A percentile compares a stretch with the other conserved stretches of the same genome.
Conservation (phyloP, 176 grass and related monocot species). For the Paspalum vaginatum region DNA sequence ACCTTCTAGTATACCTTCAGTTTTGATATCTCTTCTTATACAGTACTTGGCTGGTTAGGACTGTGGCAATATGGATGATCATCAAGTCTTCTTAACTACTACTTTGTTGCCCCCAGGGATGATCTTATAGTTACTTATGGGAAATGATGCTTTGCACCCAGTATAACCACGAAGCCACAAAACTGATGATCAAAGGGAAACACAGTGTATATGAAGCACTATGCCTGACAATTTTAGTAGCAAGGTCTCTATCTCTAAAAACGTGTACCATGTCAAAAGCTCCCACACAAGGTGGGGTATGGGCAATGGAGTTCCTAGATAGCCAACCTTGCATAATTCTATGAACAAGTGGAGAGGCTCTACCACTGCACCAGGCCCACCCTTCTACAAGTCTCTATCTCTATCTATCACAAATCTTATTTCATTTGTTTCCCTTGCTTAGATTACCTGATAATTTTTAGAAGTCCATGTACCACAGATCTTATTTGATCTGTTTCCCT, state of each 20-base stretch:
- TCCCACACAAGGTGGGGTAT: too few species aligned
- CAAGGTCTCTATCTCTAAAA: too few species aligned
- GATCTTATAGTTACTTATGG: constrained; percentile 5
- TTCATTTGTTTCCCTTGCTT: too few species aligned
- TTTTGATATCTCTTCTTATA: neutral
- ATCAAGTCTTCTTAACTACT: neutral
- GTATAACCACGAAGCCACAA: neutral
- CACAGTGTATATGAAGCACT: constrained; percentile 3
- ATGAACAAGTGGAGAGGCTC: too few species aligned
- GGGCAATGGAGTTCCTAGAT: too few species aligned
- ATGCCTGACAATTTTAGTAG: constrained; percentile 6
- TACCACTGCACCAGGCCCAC: too few species aligned
- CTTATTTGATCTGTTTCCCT: neutral
- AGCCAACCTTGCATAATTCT: too few species aligned
- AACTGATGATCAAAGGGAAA: constrained; percentile 16
- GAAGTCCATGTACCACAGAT: neutral
- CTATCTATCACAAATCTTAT: too few species aligned
- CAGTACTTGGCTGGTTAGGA: neutral
- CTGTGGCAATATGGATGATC: neutral
- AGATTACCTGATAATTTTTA: neutral
- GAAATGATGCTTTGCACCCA: neutral
- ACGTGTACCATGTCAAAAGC: too few species aligned
- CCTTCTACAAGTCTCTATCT: too few species aligned
- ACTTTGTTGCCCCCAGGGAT: neutral
- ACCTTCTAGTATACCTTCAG: neutral